Base-by-base conservation (phyloP, 257 asterid genomes). In the Thymus quinquecostatus region DNA sequence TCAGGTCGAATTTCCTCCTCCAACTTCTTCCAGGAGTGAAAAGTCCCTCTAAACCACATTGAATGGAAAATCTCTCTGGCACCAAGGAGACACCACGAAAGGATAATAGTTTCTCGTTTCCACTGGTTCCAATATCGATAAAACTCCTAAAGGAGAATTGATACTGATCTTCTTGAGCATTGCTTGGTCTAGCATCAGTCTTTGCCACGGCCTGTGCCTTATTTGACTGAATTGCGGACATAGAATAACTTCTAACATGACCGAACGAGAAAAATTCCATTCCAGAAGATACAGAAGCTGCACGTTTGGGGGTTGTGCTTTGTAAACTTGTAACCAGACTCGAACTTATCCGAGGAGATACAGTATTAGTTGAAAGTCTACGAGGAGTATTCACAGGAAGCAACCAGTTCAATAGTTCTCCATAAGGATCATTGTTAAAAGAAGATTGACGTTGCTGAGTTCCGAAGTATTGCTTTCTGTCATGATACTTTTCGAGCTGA, bases 21-120 rank as follows among this genome's bases (percentile, higher is more conserved):
- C 99, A 95, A 73, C 84, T 84, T 83, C 92, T 86, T 78, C 98
- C 98, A 69, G 97, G 97, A 62, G 85, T 82, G 77, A 84, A 92
- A 77, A 90, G 85, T 61, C 99, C 99, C 83, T 95, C 98, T 81
- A 95, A 75, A 64, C 98, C 99, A 87, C 99, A 92, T 70, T 84
- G 86, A 80, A 87, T 91, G 65, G 97, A 92, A 83, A 92, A 90
- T 78, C 98, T 88, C 79, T 88, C 96, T 2, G 90, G 96, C 73
- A 81, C 89, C 73, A 92, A 81, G 38, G 97, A 80, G 63, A 92
- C 96, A 38, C 98, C 99, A 54, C 94, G 89, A 66, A 92, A 95
- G 71, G 99, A 95, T 72, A 90, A 76, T 74, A 88, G 86, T 56
- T 82, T 89, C 65, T 85, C 91, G 38, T 80, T 78, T 69, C 78